phyloP scores from a whole-genome alignment of 1,284 basidiomycete species.

The Cystobasidium pallidum region DNA sequence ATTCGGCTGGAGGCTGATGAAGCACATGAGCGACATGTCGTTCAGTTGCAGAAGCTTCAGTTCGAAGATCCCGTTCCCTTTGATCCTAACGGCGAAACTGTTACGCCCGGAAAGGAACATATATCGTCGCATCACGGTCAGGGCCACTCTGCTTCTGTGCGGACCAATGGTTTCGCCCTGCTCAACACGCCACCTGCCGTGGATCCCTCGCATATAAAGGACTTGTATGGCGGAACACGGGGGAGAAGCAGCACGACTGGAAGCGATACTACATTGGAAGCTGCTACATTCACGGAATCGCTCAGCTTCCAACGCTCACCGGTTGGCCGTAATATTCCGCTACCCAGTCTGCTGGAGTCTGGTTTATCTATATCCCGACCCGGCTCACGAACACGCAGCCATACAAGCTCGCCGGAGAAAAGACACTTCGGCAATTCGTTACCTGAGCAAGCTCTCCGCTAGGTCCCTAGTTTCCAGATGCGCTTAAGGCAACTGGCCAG shows the following conservation, averaged over 20 bases:
- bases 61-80: conserved; percentile 37
- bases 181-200: conserved; percentile 32
- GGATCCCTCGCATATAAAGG: background rate
- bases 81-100: conserved; percentile 31
- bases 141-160: background rate
- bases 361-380: conserved; percentile 37
- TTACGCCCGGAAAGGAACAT: background rate
- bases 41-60: conserved; percentile 18
- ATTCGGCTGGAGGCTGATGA: conserved; percentile 12
- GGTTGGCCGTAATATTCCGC: conserved; percentile 9
- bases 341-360: conserved; percentile 32
- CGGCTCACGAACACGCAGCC: conserved; percentile 23
- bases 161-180: conserved; percentile 5
- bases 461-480: background rate
- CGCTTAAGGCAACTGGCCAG: no score
- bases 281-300: conserved; percentile 19
- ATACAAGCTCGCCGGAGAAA: conserved; percentile 27
- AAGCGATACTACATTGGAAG: background rate
- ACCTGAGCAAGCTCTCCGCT: conserved; percentile 19
- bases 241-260: background rate
- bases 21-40: conserved; percentile 23
- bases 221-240: background rate
- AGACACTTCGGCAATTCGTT: background rate
- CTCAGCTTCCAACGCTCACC: conserved; percentile 41
- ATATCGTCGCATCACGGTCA: background rate